Evolutionary conservation across 768 basidiomycete genomes (phyloP), one percentile per base, ranked within the genome.

Genomic region (Coprinopsis strossmayeri): DNA sequence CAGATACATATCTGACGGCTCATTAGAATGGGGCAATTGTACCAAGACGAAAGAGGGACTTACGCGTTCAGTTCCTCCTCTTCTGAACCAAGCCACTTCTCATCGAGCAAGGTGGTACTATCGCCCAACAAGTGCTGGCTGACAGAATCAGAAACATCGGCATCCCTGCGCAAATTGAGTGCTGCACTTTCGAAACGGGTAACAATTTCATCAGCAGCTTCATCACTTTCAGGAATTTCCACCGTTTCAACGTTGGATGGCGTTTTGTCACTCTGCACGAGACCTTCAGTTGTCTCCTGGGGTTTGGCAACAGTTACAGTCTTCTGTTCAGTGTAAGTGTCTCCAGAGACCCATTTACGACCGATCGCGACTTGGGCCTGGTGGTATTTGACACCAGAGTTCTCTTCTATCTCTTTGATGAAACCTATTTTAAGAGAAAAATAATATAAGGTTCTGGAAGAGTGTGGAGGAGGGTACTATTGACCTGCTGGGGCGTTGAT

Each of bases 291-390:
- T 0, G 71, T 76, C 10, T 77, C 73, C 41, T 75, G 65, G 0
- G 82, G 74, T 1, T 82, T 56, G 37, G 77, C 77, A 55, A 92
- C 62, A 2, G 76, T 74, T 41, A 84, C 79, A 37, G 78, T 73
- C 42, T 63, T 76, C 50, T 76, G 78, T 3, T 58, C 61, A 5
- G 58, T 69, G 26, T 68, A 63, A 4, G 59, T 51, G 44, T 73
- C 72, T 17, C 63, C 66, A 11, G 82, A 83, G 34, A 89, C 68
- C 86, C 86, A 91, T 57, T 82, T 72, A 7, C 84, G 78, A 5
- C 85, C 77, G 17, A 92, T 77, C 1, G 94, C 94, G 2, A 91
- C 84, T 63, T 91, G 89, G 0, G 92, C 94, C 61, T 91, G 70
- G 54, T 82, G 78, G 74, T 91, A 96, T 39, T 77, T 78, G 54